Evolutionary conservation across 2,329 filamentous ascomycete species (phyloP).

Genomic region (Epichloe elymi): DNA sequence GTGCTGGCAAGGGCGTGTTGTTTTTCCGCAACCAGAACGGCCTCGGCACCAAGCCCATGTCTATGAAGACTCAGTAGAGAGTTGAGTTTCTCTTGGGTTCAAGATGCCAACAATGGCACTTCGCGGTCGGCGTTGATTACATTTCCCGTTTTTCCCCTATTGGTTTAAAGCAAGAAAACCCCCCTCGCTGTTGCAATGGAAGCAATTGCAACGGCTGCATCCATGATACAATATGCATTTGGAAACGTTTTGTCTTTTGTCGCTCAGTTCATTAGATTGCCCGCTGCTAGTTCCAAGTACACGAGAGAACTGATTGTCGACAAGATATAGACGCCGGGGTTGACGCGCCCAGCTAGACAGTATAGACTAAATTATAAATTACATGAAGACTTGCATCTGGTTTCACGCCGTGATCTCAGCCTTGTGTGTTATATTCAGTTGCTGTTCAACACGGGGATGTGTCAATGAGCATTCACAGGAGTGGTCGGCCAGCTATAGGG

Average conservation of each 20-base stretch:
- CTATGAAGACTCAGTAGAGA: conserved; percentile 9
- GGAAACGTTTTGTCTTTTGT: background rate
- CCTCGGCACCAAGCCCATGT: conserved; percentile 44
- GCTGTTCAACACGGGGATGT: too few relatives aligned
- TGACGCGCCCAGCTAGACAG: background rate
- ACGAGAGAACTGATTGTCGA: background rate
- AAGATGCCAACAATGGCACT: background rate
- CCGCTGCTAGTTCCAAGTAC: background rate
- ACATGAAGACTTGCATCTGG: too few relatives aligned
- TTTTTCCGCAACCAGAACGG: conserved; percentile 96
- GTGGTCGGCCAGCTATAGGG: too few relatives aligned
- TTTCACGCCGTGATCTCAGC: too few relatives aligned
- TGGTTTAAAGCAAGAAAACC: background rate
- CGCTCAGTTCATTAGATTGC: background rate
- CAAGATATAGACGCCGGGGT: background rate
- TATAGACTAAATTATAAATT: background rate
- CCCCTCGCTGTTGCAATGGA: background rate
- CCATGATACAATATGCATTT: background rate
- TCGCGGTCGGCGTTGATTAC: conserved; percentile 1
- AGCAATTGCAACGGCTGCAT: background rate
- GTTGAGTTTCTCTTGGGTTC: background rate
- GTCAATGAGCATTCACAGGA: too few relatives aligned
- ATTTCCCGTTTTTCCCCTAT: background rate
- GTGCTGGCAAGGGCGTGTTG: conserved; percentile 69
- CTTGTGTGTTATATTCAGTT: too few relatives aligned